A percentile compares a stretch with the other conserved stretches of the same genome.
Conservation (phyloP, 257 asterid species). For the Penstemon barbatus region DNA sequence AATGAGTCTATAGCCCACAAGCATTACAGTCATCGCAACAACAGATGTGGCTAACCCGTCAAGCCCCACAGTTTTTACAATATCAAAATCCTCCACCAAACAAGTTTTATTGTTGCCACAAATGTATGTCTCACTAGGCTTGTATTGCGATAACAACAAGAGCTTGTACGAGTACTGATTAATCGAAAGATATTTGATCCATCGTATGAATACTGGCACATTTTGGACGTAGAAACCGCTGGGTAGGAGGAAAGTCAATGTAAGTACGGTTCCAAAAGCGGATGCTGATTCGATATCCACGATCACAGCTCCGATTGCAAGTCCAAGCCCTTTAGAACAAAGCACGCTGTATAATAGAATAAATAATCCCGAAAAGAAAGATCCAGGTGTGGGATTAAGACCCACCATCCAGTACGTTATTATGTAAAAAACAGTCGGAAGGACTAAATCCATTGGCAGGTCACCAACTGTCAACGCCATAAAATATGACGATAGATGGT, state of each 20-base stretch:
- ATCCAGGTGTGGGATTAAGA: conserved; percentile 29
- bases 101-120: conserved; percentile 39
- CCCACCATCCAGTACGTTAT: conserved; percentile 63
- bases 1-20: conserved; percentile 49
- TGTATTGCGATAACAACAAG: conserved; percentile 44
- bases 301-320: conserved; percentile 55
- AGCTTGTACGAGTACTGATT: conserved; percentile 47
- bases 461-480: conserved; percentile 52
- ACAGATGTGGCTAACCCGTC: conserved; percentile 31
- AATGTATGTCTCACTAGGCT: conserved; percentile 41
- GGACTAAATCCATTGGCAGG: conserved; percentile 59
- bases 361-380: conserved; percentile 39
- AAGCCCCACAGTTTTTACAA: conserved; percentile 44
- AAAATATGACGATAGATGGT: conserved; percentile 59
- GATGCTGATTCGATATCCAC: conserved; percentile 51
- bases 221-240: conserved; percentile 55
- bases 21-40: conserved; percentile 48
- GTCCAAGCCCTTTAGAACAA: conserved; percentile 59
- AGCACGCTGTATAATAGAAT: conserved; percentile 37
- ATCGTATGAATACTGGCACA: conserved; percentile 45
- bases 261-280: conserved; percentile 42
- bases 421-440: conserved; percentile 43
- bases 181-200: conserved; percentile 56
- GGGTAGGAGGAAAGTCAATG: conserved; percentile 41
- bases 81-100: conserved; percentile 48